Base-by-base conservation (phyloP, 208 protist species). In the Trichomonas tenax region DNA sequence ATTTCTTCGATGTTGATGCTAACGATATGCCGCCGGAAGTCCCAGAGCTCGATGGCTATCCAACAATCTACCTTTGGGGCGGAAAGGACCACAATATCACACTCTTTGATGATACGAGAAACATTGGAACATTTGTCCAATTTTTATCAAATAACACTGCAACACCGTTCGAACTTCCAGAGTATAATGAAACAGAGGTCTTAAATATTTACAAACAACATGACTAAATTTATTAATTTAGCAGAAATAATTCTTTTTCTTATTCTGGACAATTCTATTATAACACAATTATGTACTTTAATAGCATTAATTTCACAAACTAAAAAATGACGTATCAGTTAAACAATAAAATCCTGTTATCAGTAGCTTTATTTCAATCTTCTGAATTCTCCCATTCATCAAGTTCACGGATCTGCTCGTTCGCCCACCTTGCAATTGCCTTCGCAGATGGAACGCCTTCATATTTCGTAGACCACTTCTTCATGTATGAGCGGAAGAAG, bases 361-460 rank as follows among this genome's bases (percentile, higher is more conserved):
- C 46, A 51, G 3, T 51, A 51, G 14, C 46, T 51, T 51, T 51
- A 51, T 51, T 51, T 72, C 26, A 72, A 72, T 84, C 81, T 4
- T 34, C 81, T 41, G 81, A 41, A 89, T 89, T 44, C 31, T 89
- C 82, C 82, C 82, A 89, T 46, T 89, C 82, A 89, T 89, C 82
- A 89, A 89, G 82, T 46, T 89, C 82, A 6, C 40, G 14, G 17
- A 89, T 40, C 17, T 89, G 82, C 8, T 89, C 40, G 36, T 89
- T 89, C 6, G 40, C 82, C 82, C 82, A 89, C 48, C 41, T 89
- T 10, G 82, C 40, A 48, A 89, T 89, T 17, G 34, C 14, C 23
- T 89, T 89, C 11, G 82, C 82, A 89, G n/a, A 44, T 89, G 82
- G 82, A n/a, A 48, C 14, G 0, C 82, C 82, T 89, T 89, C 82